Base-by-base conservation (phyloP, 768 basidiomycete species). In the Boletus sp. region DNA sequence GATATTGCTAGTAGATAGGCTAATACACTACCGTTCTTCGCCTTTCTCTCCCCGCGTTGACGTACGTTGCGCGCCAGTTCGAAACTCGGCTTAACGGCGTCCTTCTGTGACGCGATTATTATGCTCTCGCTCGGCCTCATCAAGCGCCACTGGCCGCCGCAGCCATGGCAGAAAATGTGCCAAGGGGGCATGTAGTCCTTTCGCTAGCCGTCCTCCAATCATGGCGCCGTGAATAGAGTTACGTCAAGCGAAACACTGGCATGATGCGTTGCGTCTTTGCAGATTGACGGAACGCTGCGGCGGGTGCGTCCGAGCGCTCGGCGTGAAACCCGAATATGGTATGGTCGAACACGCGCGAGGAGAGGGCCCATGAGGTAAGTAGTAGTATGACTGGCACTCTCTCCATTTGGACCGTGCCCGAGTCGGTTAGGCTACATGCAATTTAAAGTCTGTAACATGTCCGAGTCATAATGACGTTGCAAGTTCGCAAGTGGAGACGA, bases 1-100 rank as follows among this genome's bases (percentile, higher is more conserved):
- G 33, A 36, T 65, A 70, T 55, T 54, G 46, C 51, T 68, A 61
- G 50, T 64, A 52, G 54, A 60, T 56, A 65, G 32, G 15, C 57
- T 63, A 65, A 62, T 56, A 47, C 37, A 54, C 17, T 36, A n/a
- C 41, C 47, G 35, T 42, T 41, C 18, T 32, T 32, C 48, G 39
- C 3, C 24, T 24, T 24, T n/a, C 33, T 35, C 15, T 24, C 37
- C 20, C 17, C 35, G 10, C 20, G 20, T 20, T 28, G 36, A 48
- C 58, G 47, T 57, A 36, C 33, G 5, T 17, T 15, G 20, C 3
- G 37, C 32, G 30, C 24, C n/a, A 37, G 45, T 5, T 50, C 37
- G 20, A 44, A 24, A 24, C 41, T 63, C 56, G 47, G 40, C 4
- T 29, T 20, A 3, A 41, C 47, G 7, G 12, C 28, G 24, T 29